Conservation (phyloP, 2,329 filamentous ascomycete genomes). For the Pleurostoma richardsiae region DNA sequence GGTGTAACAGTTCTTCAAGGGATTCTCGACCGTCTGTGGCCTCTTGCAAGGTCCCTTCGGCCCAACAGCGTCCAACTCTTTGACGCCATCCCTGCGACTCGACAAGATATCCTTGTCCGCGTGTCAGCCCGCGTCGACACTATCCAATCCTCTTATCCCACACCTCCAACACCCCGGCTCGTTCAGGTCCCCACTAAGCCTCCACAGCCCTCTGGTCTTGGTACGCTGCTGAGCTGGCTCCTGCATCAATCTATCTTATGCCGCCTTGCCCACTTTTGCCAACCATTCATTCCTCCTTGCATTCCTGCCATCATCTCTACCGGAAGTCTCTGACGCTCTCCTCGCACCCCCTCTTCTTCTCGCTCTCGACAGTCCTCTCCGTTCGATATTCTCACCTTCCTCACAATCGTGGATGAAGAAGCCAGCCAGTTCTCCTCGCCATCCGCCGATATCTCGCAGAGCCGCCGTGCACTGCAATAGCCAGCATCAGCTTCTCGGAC, state of each 20-base stretch:
- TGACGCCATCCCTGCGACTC: background rate
- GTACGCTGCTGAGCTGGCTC: background rate
- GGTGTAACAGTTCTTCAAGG: too few relatives aligned
- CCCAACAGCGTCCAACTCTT: background rate
- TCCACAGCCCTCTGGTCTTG: background rate
- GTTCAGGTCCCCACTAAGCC: background rate
- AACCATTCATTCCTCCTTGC: background rate
- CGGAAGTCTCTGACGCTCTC: background rate
- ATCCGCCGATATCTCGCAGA: too few relatives aligned
- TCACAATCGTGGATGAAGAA: background rate
- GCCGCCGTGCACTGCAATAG: too few relatives aligned
- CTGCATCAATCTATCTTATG: background rate
- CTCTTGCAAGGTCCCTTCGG: too few relatives aligned
- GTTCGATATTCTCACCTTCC: background rate
- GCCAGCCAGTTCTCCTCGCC: too few relatives aligned
- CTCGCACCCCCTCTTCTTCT: conserved; percentile 8
- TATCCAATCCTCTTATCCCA: background rate
- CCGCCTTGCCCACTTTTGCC: background rate
- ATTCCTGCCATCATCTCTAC: background rate
- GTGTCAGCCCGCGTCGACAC: background rate
- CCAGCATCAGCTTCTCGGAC: too few relatives aligned
- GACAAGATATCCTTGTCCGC: background rate
- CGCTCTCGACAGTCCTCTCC: background rate
- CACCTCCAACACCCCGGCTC: background rate
- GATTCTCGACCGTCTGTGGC: too few relatives aligned